These are phyloP conservation scores for Theobroma cacao DNA, from an alignment of 345 rosid genomes.

Conservation along the genomic window DNA sequence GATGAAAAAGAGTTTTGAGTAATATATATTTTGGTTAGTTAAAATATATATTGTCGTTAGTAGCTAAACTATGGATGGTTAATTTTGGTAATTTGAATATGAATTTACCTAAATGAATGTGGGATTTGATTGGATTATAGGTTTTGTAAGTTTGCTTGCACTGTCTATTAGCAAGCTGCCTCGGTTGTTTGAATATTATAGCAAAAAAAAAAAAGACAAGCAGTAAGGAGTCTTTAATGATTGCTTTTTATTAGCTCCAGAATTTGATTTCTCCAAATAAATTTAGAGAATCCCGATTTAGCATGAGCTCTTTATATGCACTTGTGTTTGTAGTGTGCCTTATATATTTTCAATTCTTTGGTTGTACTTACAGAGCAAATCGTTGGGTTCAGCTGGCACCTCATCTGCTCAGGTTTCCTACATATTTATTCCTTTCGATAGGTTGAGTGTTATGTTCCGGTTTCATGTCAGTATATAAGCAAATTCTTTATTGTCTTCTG, in stretches of 20 bases:
- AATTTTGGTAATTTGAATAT: background rate
- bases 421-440: slow-evolving; percentile 1
- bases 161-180: background rate
- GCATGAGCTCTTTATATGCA: background rate
- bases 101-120: background rate
- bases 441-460: background rate
- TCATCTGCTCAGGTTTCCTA: slow-evolving; percentile 59
- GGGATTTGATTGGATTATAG: background rate
- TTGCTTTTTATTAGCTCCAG: background rate
- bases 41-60: background rate
- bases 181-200: background rate
- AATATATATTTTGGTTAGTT: background rate
- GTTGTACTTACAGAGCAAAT: slow-evolving; percentile 55
- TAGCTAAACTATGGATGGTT: background rate
- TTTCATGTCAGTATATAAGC: slow-evolving; percentile 2
- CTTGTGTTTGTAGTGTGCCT: background rate
- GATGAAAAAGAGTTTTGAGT: background rate
- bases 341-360: background rate
- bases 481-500: slow-evolving; percentile 6
- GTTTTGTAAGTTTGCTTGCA: background rate
- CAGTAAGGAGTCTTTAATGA: background rate
- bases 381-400: slow-evolving; percentile 48
- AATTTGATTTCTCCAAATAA: background rate
- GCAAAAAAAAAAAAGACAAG: background rate
- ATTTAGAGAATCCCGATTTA: background rate